phyloP scores from a whole-genome alignment of 371 early-diverging fungal genomes.

The Syncephalastrum contaminatum region DNA sequence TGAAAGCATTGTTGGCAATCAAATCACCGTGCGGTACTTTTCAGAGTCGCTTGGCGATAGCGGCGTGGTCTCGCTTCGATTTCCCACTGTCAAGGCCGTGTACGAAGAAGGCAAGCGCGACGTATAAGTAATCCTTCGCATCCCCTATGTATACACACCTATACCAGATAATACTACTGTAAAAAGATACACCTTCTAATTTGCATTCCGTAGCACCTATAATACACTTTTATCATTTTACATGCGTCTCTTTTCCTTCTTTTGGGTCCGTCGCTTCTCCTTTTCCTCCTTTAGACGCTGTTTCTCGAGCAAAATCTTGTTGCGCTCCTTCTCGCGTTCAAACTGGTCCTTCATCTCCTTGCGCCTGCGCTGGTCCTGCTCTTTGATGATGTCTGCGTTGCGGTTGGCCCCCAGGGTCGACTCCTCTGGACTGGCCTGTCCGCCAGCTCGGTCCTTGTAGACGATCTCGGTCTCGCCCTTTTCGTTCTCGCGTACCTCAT shows the following conservation, averaged over 20 bases:
- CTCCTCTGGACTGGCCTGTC: constrained; percentile 16
- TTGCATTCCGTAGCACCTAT: no score
- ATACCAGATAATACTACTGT: no score
- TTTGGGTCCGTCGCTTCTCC: constrained; percentile 50
- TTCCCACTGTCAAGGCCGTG: constrained; percentile 59
- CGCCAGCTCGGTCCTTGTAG: constrained; percentile 17
- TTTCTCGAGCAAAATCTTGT: constrained; percentile 49
- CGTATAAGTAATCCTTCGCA: constrained; percentile 5
- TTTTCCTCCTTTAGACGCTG: constrained; percentile 50
- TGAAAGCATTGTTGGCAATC: constrained; percentile 46
- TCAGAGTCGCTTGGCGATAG: constrained; percentile 41
- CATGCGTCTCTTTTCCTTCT: constrained; percentile 55
- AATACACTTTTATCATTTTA: constrained; percentile 14
- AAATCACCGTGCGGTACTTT: constrained; percentile 59
- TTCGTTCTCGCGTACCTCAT: constrained; percentile 42
- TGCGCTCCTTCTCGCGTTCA: constrained; percentile 57
- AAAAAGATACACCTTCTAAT: no score
- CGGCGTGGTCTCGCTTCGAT: constrained; percentile 43
- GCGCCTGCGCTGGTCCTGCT: constrained; percentile 48
- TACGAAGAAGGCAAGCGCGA: constrained; percentile 35
- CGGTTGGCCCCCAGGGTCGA: constrained; percentile 46
- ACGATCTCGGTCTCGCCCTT: constrained; percentile 39
- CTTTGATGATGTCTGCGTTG: constrained; percentile 50
- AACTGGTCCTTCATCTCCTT: constrained; percentile 53
- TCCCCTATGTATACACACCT: no score